Evolutionary conservation across 768 basidiomycete species (phyloP), one percentile per base, ranked within the genome.

Genomic region (Termitomyces sp.): DNA sequence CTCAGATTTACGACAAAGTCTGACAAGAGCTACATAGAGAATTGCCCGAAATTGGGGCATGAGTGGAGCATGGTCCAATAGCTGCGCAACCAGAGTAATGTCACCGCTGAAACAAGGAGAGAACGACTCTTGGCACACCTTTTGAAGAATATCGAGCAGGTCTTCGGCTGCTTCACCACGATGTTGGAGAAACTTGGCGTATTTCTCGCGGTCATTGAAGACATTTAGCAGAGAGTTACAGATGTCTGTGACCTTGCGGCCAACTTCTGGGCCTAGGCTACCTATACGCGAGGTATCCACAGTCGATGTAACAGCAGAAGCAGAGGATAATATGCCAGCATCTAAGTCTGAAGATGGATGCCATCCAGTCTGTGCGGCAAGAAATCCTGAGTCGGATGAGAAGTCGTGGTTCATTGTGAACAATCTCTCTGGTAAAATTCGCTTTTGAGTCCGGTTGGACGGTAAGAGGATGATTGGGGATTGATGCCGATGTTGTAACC

Each of bases 71-170:
- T 25, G 20, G 20, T 70, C 70, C 42, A 72, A 48, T 20, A 62
- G 34, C 65, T 66, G 36, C 10, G 37, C 31, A 57, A 25, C 63
- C 36, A 62, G 57, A 60, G 37, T n/a, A 43, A 46, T 25, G 38
- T 20, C 14, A 29, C 10, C 34, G 31, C 34, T 8, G 20, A 25
- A 25, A 25, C 20, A 25, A 25, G 20, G 20, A 25, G 20, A 43
- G 48, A 47, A 32, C 17, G 14, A 59, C 9, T 38, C 55, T 36
- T 25, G 20, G n/a, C 46, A 15, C 49, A 72, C 71, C 58, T 67
- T 66, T 59, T 72, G 70, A 6, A 72, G 49, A 25, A 71, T 48
- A 57, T 71, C 61, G 31, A 72, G 62, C 25, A 68, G 17, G 5
- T 57, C 61, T 43, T 69, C 63, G 6, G 68, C 66, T 1, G 36